A percentile compares a stretch with the other conserved stretches of the same genome.
Conservation (phyloP, 345 rosid species). For the Melastoma malabathricum region DNA sequence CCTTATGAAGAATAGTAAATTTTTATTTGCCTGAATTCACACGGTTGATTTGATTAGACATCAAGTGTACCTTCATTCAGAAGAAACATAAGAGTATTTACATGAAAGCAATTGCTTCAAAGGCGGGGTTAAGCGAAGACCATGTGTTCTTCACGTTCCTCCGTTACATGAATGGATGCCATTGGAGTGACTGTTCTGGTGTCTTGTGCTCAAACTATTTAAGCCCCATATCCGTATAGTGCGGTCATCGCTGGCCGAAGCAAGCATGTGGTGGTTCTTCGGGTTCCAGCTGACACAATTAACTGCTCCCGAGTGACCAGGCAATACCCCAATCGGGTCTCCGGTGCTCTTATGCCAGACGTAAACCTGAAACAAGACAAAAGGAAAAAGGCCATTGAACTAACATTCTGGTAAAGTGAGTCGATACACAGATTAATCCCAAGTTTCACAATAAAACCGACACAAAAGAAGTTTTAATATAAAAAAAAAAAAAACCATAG, state of each 20-base stretch:
- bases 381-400: slow-evolving; percentile 2
- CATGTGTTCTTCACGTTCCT: slow-evolving; percentile 11
- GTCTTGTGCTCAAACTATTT: slow-evolving; percentile 16
- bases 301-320: slow-evolving; percentile 59
- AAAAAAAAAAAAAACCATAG: too few species aligned
- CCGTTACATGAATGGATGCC: slow-evolving; percentile 35
- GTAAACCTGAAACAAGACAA: slow-evolving; percentile 30
- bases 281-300: slow-evolving; percentile 43
- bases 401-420: neutral
- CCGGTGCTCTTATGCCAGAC: slow-evolving; percentile 45
- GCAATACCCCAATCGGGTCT: slow-evolving; percentile 33
- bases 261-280: slow-evolving; percentile 27
- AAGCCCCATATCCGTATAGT: slow-evolving; percentile 60
- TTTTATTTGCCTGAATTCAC: slow-evolving; percentile 34
- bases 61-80: slow-evolving; percentile 22
- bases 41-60: slow-evolving; percentile 15
- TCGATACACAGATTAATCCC: too few species aligned
- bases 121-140: neutral
- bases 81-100: slow-evolving; percentile 24
- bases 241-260: slow-evolving; percentile 39
- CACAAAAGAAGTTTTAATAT: too few species aligned
- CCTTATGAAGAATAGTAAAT: slow-evolving; percentile 1
- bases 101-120: slow-evolving; percentile 29
- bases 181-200: slow-evolving; percentile 18
- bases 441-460: too few species aligned